These are phyloP conservation scores for Leucocoprinus sp. DNA, from an alignment of 768 basidiomycete species.

Conservation along the genomic window DNA sequence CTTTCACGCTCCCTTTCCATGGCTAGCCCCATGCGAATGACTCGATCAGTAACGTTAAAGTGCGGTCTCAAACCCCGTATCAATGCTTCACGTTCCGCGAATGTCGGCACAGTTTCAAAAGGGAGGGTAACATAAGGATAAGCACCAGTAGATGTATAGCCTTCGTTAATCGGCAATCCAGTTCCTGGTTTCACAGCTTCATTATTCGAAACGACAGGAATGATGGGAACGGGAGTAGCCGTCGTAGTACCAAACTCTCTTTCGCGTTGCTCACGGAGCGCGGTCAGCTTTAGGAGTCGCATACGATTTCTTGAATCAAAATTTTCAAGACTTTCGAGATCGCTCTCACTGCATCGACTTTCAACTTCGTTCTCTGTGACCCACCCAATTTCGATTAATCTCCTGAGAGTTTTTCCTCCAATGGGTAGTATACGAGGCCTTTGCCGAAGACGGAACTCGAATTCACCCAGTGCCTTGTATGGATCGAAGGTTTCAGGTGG, in stretches of 20 bases:
- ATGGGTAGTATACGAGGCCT: slow-evolving; percentile 24
- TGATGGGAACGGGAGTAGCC: background rate
- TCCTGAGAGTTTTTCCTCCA: slow-evolving; percentile 27
- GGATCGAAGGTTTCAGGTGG: slow-evolving; percentile 32
- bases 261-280: background rate
- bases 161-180: too few species aligned
- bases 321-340: slow-evolving; percentile 25
- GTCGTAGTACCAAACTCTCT: slow-evolving; percentile 11
- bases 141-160: background rate
- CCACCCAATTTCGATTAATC: slow-evolving; percentile 33
- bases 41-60: slow-evolving; percentile 11
- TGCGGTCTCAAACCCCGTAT: background rate
- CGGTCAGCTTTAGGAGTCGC: slow-evolving; percentile 6
- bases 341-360: slow-evolving; percentile 23
- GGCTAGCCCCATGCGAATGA: slow-evolving; percentile 10
- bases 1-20: slow-evolving; percentile 7
- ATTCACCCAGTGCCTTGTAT: slow-evolving; percentile 28
- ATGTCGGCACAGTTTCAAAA: slow-evolving; percentile 10
- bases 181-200: too few species aligned
- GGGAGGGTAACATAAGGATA: slow-evolving; percentile 5
- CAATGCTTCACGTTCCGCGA: slow-evolving; percentile 11
- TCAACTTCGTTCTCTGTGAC: slow-evolving; percentile 25
- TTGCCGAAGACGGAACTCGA: slow-evolving; percentile 30
- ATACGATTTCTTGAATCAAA: slow-evolving; percentile 17
- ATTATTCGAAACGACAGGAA: too few species aligned